A percentile compares a stretch with the other conserved stretches of the same genome.
Evolutionary conservation across 306 rosid species (phyloP).

Genomic region (Cicer pinnatifidum): DNA sequence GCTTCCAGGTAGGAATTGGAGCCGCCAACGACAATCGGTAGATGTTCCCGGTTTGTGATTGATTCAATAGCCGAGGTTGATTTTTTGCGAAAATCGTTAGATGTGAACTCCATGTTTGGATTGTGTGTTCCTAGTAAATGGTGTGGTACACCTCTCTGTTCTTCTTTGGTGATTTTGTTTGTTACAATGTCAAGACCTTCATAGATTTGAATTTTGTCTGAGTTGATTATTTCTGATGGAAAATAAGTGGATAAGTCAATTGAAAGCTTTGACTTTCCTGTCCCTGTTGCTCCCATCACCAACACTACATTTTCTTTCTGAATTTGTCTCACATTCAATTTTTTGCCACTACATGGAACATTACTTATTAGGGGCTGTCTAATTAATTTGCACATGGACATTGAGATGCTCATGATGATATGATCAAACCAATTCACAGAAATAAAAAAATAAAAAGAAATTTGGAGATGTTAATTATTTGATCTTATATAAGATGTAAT

Average conservation of each 20-base stretch:
- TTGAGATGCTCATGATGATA: slow-evolving; percentile 48
- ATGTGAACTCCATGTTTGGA: slow-evolving; percentile 65
- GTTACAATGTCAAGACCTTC: slow-evolving; percentile 75
- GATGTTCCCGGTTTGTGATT: slow-evolving; percentile 44
- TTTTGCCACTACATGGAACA: slow-evolving; percentile 52
- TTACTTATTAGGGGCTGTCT: slow-evolving; percentile 46
- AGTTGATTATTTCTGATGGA: slow-evolving; percentile 74
- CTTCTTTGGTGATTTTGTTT: slow-evolving; percentile 73
- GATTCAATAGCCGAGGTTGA: slow-evolving; percentile 54
- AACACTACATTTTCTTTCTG: slow-evolving; percentile 77
- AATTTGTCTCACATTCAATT: slow-evolving; percentile 48
- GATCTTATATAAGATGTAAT: not conserved
- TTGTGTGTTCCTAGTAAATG: slow-evolving; percentile 69
- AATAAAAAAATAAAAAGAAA: not conserved
- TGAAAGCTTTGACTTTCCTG: slow-evolving; percentile 84
- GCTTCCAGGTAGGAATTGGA: slow-evolving; percentile 82
- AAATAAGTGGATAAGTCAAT: slow-evolving; percentile 68
- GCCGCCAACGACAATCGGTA: slow-evolving; percentile 89
- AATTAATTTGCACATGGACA: slow-evolving; percentile 50
- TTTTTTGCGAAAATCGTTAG: slow-evolving; percentile 53
- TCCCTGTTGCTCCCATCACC: slow-evolving; percentile 85
- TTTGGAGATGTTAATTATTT: not conserved
- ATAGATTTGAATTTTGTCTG: slow-evolving; percentile 89
- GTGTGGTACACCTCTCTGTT: slow-evolving; percentile 70
- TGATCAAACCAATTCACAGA: slow-evolving; percentile 5